Evolutionary conservation across 2,329 filamentous ascomycete species (phyloP).

Genomic region (Aspergillus neoniger): DNA sequence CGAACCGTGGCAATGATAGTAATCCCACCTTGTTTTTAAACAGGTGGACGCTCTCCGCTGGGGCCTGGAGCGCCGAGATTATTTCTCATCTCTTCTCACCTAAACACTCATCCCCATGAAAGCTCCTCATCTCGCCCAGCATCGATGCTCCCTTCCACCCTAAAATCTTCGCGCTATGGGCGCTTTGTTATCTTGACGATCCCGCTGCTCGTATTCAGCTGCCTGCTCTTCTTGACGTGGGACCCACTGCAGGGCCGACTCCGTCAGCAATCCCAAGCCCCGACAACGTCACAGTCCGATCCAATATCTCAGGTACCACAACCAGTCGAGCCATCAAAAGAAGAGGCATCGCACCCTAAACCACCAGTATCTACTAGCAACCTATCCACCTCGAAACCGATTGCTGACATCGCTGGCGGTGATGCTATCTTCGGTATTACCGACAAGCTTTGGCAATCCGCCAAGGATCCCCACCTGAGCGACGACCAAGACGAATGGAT

Average conservation of each 20-base stretch:
- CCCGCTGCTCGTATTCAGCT: neutral
- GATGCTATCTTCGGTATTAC: neutral
- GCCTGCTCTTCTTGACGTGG: neutral
- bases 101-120: neutral
- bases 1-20: neutral
- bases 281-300: neutral
- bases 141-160: neutral
- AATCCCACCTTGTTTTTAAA: neutral
- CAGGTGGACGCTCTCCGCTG: neutral
- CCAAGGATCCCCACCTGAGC: neutral
- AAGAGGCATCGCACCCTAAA: neutral
- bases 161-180: neutral
- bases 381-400: neutral
- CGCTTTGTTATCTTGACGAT: neutral
- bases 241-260: neutral
- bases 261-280: neutral
- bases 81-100: neutral
- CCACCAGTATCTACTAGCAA: neutral
- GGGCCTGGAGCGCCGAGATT: neutral
- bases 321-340: neutral
- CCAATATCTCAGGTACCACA: neutral
- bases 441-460: conserved; percentile 6
- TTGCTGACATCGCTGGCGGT: neutral
- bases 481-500: conserved; percentile 1
- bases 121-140: neutral